Evolutionary conservation across 768 basidiomycete genomes (phyloP), one percentile per base, ranked within the genome.

Genomic region (Leccinum obscurum): DNA sequence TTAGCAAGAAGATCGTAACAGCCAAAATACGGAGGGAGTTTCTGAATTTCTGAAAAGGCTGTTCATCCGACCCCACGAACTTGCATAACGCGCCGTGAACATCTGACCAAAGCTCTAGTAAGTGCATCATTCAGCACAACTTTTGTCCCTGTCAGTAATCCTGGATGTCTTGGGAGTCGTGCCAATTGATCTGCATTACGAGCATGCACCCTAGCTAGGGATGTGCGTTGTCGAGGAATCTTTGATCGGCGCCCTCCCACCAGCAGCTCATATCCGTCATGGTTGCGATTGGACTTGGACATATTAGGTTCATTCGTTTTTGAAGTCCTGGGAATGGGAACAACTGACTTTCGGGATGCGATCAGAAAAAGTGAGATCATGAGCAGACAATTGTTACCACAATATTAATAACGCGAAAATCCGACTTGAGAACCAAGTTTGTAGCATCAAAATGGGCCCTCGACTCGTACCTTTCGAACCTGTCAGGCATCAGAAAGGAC

Each of bases 361-460:
- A 34, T 64, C 62, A 63, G 3, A 32, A 32, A 64, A 15, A 3
- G 11, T 0, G 62, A 64, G 22, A 2, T 35, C 34, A 35, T 4
- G 5, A 4, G 34, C 4, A 35, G 6, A 7, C 55, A 55, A 17
- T 51, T 52, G 6, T 63, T 39, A 1, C 62, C 22, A 63, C 62
- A 2, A 30, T 30, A 30, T 30, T 9, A 3, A 62, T 11, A 17
- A 62, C 28, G n/a, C n/a, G 4, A 41, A 57, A 22, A 48, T 52
- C 10, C 22, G 62, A 63, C 32, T 62, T 6, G 2, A 39, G 28
- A 2, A 63, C 32, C 35, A 62, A 26, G n/a, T 63, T 46, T n/a
- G 61, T 35, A 22, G 51, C 61, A 22, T 63, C 39, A 55, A 24
- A 49, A 8, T 2, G 11, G 11, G 11, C 22, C 17, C 51, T 48